phyloP scores from a whole-genome alignment of 1,139 yeast genomes.

The Casaregolazyma lundiana region DNA sequence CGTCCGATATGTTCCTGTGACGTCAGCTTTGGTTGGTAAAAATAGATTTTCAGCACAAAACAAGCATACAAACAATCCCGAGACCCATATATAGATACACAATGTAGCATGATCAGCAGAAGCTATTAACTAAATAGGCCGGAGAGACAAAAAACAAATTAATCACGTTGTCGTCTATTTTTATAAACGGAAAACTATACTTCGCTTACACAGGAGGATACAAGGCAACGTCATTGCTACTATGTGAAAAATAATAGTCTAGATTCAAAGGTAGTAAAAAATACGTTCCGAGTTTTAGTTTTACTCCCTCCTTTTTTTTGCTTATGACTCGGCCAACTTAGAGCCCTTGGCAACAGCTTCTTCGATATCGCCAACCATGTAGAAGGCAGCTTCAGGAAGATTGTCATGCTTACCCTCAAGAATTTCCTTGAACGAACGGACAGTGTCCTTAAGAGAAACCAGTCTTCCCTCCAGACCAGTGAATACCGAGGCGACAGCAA shows the following conservation, averaged over 20 bases:
- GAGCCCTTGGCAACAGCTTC: slow-evolving; percentile 98
- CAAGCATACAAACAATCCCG: too few species aligned
- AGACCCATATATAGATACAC: too few species aligned
- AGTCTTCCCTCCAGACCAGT: slow-evolving; percentile 99
- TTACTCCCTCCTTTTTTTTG: slow-evolving; percentile 1
- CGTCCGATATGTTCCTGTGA: too few species aligned
- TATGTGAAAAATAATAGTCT: neutral
- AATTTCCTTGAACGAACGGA: slow-evolving; percentile 92
- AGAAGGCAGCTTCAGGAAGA: slow-evolving; percentile 99
- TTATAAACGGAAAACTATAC: neutral
- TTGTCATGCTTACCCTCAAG: slow-evolving; percentile 97
- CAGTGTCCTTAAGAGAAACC: slow-evolving; percentile 93
- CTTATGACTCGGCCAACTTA: slow-evolving; percentile 64
- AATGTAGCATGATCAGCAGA: neutral
- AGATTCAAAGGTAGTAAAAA: neutral
- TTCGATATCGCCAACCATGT: slow-evolving; percentile 99
- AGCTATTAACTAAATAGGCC: neutral
- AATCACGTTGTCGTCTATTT: neutral
- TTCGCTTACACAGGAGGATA: slow-evolving; percentile 1
- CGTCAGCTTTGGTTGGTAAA: too few species aligned
- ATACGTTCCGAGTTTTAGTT: neutral
- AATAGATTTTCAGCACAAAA: too few species aligned
- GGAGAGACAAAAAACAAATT: neutral
- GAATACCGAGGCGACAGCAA: slow-evolving; percentile 99
- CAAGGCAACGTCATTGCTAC: neutral